Evolutionary conservation across 176 grass and related monocot species (phyloP).

Genomic region (Leersia perrieri): DNA sequence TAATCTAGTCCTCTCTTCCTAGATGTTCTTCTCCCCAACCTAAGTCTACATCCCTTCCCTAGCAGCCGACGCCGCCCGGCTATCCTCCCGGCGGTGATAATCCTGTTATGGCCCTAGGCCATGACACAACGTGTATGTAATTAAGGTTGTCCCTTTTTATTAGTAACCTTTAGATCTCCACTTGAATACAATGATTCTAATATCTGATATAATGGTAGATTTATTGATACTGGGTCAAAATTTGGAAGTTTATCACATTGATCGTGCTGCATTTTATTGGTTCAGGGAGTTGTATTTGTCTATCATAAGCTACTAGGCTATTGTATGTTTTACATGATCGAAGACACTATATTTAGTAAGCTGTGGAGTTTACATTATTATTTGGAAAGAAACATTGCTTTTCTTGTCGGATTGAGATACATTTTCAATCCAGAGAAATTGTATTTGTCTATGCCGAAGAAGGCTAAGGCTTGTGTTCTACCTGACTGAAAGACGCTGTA

Average conservation of each 20-base stretch:
- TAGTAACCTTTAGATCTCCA: background rate
- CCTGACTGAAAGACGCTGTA: background rate
- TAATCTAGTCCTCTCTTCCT: too few relatives aligned
- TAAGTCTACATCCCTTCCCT: too few relatives aligned
- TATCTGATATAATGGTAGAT: background rate
- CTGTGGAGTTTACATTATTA: background rate
- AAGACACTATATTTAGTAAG: too few relatives aligned
- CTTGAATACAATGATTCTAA: background rate
- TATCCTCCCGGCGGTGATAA: too few relatives aligned
- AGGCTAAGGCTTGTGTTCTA: background rate
- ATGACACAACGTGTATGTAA: too few relatives aligned
- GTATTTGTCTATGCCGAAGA: background rate
- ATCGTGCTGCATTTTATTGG: background rate
- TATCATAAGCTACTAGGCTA: background rate
- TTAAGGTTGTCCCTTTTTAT: background rate
- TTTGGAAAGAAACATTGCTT: background rate
- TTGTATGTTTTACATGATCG: background rate
- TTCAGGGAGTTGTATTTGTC: background rate
- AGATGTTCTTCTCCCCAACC: too few relatives aligned
- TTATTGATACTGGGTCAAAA: conserved; percentile 7
- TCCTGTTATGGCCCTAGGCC: too few relatives aligned
- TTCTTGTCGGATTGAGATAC: background rate
- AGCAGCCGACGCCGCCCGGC: too few relatives aligned
- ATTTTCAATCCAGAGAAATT: background rate
- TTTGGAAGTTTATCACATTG: background rate